Evolutionary conservation across 768 basidiomycete genomes (phyloP).

Genomic region (Grammothele lineata): DNA sequence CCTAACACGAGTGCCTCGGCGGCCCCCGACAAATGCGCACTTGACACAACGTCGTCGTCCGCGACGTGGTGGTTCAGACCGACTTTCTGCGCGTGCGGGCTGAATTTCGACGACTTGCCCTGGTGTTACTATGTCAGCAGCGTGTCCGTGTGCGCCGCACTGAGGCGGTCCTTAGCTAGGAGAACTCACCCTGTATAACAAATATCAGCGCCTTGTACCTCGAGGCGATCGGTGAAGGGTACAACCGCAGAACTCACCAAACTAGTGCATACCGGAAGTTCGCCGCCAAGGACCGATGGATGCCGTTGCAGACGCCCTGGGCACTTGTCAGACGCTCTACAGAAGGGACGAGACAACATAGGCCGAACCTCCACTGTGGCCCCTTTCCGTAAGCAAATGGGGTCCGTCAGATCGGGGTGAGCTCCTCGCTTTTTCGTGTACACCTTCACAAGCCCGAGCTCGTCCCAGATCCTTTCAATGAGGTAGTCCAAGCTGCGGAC

Average conservation of each 20-base stretch:
- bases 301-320: conserved; percentile 86
- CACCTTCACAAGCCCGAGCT: conserved; percentile 79
- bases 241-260: conserved; percentile 51
- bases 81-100: conserved; percentile 92
- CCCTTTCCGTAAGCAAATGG: conserved; percentile 85
- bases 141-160: too few species aligned
- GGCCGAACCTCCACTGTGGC: conserved; percentile 80
- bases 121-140: too few species aligned
- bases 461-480: conserved; percentile 75
- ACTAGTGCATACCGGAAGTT: conserved; percentile 95
- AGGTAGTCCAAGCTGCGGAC: conserved; percentile 64
- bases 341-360: too few species aligned
- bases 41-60: conserved; percentile 87
- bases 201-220: conserved; percentile 2
- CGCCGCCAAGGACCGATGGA: conserved; percentile 82
- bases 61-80: conserved; percentile 78
- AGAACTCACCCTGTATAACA: conserved; percentile 18
- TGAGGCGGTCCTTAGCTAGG: too few species aligned
- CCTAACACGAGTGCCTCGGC: neutral
- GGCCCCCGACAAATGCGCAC: conserved; percentile 43
- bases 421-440: conserved; percentile 98
- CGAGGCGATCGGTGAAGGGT: too few species aligned
- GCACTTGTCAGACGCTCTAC: too few species aligned
- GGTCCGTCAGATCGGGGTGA: conserved; percentile 88
- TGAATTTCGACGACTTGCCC: conserved; percentile 94